phyloP scores from a whole-genome alignment of 2,329 filamentous ascomycete species.

The Trichoderma afroharzianum region DNA sequence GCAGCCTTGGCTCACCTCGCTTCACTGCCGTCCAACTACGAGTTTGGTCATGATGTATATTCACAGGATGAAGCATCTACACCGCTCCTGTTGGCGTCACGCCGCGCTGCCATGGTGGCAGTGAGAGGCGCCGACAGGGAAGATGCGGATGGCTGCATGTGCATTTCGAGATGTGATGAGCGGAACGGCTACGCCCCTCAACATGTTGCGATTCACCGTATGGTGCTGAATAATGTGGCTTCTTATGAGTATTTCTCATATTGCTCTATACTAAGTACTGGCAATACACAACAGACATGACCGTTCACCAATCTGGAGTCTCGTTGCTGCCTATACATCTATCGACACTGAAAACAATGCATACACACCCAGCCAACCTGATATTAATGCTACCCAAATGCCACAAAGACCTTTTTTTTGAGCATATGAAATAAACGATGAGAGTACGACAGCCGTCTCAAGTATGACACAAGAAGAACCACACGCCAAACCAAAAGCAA shows the following conservation, averaged over 20 bases:
- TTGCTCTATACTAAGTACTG: neutral
- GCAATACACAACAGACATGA: neutral
- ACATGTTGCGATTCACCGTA: neutral
- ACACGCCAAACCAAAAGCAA: neutral
- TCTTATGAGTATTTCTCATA: neutral
- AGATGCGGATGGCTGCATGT: neutral
- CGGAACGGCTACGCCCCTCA: neutral
- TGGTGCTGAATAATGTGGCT: neutral
- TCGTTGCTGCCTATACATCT: neutral
- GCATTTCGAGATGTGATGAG: neutral
- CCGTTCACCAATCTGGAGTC: neutral
- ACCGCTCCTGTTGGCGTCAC: neutral
- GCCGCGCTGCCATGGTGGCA: neutral
- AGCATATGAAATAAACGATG: neutral
- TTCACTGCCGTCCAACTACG: neutral
- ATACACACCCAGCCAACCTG: neutral
- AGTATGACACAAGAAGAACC: neutral
- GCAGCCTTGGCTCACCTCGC: neutral
- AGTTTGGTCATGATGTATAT: neutral
- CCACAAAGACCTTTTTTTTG: neutral
- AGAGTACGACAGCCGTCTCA: neutral
- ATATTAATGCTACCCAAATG: neutral
- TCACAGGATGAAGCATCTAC: neutral
- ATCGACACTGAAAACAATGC: neutral
- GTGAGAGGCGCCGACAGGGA: neutral